Evolutionary conservation across 2,329 filamentous ascomycete species (phyloP).

Genomic region (Hypoxylon sp.): DNA sequence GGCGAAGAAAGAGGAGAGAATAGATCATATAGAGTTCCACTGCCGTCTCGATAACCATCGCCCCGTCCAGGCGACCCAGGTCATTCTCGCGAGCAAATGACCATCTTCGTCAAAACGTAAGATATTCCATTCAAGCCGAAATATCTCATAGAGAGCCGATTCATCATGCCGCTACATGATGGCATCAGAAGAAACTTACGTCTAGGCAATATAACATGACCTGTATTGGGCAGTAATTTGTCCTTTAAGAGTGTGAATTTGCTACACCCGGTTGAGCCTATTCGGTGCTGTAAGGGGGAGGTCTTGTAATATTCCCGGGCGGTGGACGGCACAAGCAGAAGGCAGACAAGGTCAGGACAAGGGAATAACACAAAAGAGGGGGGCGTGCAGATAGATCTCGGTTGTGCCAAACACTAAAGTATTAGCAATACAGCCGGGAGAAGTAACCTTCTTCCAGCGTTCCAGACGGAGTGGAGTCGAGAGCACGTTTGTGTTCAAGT

Average conservation of each 20-base stretch:
- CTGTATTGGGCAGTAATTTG: slow-evolving; percentile 31
- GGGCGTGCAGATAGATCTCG: slow-evolving; percentile 32
- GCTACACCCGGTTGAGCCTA: slow-evolving; percentile 37
- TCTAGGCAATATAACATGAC: slow-evolving; percentile 17
- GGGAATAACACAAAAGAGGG: slow-evolving; percentile 14
- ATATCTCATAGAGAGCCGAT: too few relatives aligned
- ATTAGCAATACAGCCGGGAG: slow-evolving; percentile 39
- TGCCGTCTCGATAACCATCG: slow-evolving; percentile 9
- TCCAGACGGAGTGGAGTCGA: slow-evolving; percentile 34
- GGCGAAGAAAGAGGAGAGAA: slow-evolving; percentile 5
- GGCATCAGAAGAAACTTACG: slow-evolving; percentile 25
- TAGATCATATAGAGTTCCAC: slow-evolving; percentile 12
- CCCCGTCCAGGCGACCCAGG: too few relatives aligned
- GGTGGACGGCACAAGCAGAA: slow-evolving; percentile 21
- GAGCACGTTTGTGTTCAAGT: slow-evolving; percentile 17
- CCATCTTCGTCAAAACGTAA: slow-evolving; percentile 1
- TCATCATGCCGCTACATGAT: slow-evolving; percentile 24
- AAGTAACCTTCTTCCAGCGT: slow-evolving; percentile 26
- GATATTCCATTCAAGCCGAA: background rate
- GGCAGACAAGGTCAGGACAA: too few relatives aligned
- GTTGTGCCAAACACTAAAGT: slow-evolving; percentile 24
- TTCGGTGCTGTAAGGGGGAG: slow-evolving; percentile 19
- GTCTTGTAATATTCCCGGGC: slow-evolving; percentile 27
- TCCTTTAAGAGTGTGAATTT: slow-evolving; percentile 22
- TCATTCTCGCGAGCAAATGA: too few relatives aligned